Percentiles rank a stretch among this genome's conserved stretches.
Evolutionary conservation across 257 asterid species (phyloP).

Genomic region (Solanum dulcamara): DNA sequence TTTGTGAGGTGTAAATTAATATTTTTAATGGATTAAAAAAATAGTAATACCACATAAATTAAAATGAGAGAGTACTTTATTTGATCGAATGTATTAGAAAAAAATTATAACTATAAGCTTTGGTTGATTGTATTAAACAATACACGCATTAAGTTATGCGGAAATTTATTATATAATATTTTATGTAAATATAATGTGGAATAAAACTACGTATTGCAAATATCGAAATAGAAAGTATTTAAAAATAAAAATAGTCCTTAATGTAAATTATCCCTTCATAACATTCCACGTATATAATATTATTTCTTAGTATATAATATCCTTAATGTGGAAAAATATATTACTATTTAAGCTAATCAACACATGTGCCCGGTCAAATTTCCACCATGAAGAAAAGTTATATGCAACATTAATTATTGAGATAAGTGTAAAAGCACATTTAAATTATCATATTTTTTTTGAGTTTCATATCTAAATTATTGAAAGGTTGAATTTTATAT

Average conservation of each 20-base stretch:
- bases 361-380: background rate
- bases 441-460: no score
- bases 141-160: background rate
- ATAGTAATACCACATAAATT: background rate
- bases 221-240: background rate
- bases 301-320: no score
- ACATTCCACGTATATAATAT: background rate
- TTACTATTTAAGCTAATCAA: background rate
- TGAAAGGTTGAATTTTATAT: no score
- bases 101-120: no score
- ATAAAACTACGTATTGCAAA: background rate
- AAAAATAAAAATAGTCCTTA: background rate
- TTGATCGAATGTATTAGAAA: no score
- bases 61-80: background rate
- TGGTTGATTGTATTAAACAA: no score
- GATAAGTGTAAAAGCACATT: no score
- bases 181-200: background rate
- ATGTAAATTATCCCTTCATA: background rate
- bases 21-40: background rate
- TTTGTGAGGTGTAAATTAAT: background rate
- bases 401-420: background rate
- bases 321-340: background rate
- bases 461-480: no score
- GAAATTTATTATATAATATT: background rate
- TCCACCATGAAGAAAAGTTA: background rate